Conservation (phyloP, 2,329 filamentous ascomycete species). For the Microthyrium microscopicum region DNA sequence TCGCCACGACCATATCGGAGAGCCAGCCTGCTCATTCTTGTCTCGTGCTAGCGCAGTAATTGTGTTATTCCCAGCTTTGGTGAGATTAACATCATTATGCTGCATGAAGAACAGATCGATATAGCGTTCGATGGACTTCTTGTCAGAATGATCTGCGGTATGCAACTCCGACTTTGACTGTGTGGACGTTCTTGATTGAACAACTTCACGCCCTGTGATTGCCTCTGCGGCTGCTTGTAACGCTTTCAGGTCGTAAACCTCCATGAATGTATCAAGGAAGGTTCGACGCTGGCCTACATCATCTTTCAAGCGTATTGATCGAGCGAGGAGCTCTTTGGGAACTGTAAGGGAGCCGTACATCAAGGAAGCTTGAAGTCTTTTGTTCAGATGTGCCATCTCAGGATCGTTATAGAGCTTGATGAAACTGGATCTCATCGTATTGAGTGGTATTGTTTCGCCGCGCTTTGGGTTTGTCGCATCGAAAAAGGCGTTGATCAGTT, state of each 20-base stretch:
- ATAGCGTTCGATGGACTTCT: slow-evolving; percentile 32
- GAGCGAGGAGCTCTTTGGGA: slow-evolving; percentile 33
- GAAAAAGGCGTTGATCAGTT: slow-evolving; percentile 41
- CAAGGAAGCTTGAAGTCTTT: slow-evolving; percentile 41
- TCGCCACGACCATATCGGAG: slow-evolving; percentile 32
- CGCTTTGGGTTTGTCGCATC: slow-evolving; percentile 20
- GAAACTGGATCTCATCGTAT: slow-evolving; percentile 28
- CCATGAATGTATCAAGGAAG: slow-evolving; percentile 40
- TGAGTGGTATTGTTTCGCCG: slow-evolving; percentile 9
- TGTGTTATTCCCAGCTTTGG: slow-evolving; percentile 17
- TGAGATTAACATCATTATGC: slow-evolving; percentile 36
- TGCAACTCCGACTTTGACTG: too few relatives aligned
- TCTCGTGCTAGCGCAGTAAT: slow-evolving; percentile 22
- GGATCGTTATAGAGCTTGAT: slow-evolving; percentile 37
- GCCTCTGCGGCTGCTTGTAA: slow-evolving; percentile 40
- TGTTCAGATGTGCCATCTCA: slow-evolving; percentile 33
- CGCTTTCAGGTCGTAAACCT: slow-evolving; percentile 36
- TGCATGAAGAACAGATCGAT: slow-evolving; percentile 40
- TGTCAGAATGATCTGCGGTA: slow-evolving; percentile 20
- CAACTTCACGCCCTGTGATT: slow-evolving; percentile 38
- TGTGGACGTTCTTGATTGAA: slow-evolving; percentile 12
- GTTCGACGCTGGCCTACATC: slow-evolving; percentile 42
- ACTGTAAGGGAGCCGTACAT: slow-evolving; percentile 40
- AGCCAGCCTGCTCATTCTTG: slow-evolving; percentile 18
- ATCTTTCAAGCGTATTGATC: slow-evolving; percentile 30